Evolutionary conservation across 352 stramenopile genomes (phyloP).

Genomic region (Phytophthora hibernalis): DNA sequence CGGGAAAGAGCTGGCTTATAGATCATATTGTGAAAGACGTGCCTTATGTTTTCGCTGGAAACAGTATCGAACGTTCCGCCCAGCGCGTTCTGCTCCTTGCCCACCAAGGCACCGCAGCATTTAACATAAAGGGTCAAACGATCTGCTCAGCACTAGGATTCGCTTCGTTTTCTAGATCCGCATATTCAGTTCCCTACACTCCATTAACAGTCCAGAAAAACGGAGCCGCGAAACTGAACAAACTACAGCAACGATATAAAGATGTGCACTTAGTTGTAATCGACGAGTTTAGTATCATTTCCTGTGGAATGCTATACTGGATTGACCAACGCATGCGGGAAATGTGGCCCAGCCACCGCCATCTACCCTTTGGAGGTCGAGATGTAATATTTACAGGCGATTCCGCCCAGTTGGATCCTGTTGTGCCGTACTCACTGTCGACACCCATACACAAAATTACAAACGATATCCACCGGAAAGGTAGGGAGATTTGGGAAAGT

Average conservation of each 20-base stretch:
- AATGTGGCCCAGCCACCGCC: slow-evolving; percentile 5
- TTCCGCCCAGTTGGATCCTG: slow-evolving; percentile 1
- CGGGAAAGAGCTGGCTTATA: too few relatives aligned
- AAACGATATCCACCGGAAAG: background rate
- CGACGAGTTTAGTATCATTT: slow-evolving; percentile 12
- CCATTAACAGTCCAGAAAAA: background rate
- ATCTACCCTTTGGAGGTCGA: background rate
- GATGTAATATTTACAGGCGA: slow-evolving; percentile 8
- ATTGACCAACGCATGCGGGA: slow-evolving; percentile 15
- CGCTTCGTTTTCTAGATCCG: slow-evolving; percentile 4
- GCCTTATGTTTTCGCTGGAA: too few relatives aligned
- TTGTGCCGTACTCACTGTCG: background rate
- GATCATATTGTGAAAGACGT: too few relatives aligned
- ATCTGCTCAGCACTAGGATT: slow-evolving; percentile 1
- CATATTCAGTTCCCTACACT: slow-evolving; percentile 10
- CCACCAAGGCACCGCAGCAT: slow-evolving; percentile 9
- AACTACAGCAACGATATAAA: background rate
- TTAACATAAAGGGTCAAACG: slow-evolving; percentile 13
- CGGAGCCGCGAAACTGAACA: slow-evolving; percentile 1
- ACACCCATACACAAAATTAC: background rate
- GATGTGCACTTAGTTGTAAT: slow-evolving; percentile 14
- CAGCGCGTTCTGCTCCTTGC: too few relatives aligned
- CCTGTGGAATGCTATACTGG: slow-evolving; percentile 13
- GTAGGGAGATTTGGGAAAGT: slow-evolving; percentile 1
- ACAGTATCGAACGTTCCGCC: too few relatives aligned